Evolutionary conservation across 371 early-diverging fungal species (phyloP), one percentile per base, ranked within the genome.

Genomic region (Mortierella sp.): DNA sequence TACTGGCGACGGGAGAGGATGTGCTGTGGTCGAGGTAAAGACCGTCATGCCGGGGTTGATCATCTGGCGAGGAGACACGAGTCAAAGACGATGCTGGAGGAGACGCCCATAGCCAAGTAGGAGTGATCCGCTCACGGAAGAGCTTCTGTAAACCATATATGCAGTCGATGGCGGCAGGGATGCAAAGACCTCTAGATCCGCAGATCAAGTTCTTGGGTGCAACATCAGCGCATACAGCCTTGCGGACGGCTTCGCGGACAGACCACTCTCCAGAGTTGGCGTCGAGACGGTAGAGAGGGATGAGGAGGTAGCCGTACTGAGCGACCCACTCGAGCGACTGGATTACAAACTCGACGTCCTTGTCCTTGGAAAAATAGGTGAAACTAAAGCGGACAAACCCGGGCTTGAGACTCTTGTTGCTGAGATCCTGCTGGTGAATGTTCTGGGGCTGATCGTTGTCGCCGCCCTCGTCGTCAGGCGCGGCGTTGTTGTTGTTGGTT

Each of bases 351-450:
- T 78, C 83, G 16, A 82, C 79, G 16, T 82, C 83, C 51, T 82
- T 82, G 16, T 82, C 76, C 51, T 71, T 71, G 29, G 83, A 72
- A 48, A 82, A 82, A 24, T 82, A 82, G 18, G 83, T 68, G 54
- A 82, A 82, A 24, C 83, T 82, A 70, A 82, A 78, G 24, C 83
- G 78, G 24, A 82, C 83, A 27, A 82, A 82, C 0, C 83, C 83
- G 0, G 83, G 79, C 43, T 79, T 74, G 70, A 83, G 76, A 51
- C 79, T 76, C 56, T 83, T 83, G 24, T 77, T 80, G 70, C 70
- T 41, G 3, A 83, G 72, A 4, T 83, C 71, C 32, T 70, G 72
- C 56, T 80, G 77, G 21, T 83, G 84, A n/a, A 77, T 72, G 71
- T 80, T 80, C 38, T n/a, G 51, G 27, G 32, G 49, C 24, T 56